phyloP scores from a whole-genome alignment of 1,284 basidiomycete genomes.

The Nidula niveotomentosa region DNA sequence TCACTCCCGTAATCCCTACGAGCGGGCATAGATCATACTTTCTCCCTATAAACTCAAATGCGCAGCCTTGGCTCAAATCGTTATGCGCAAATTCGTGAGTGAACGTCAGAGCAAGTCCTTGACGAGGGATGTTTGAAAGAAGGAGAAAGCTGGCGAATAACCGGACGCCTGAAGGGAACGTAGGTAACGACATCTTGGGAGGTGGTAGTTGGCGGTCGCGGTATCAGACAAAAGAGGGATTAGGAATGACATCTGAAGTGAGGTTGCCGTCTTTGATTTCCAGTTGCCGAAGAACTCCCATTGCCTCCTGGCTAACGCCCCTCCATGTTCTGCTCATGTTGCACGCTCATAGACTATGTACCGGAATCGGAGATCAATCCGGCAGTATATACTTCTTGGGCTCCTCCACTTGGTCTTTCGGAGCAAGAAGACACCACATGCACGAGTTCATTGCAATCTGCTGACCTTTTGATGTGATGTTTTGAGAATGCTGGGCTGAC shows the following conservation, averaged over 20 bases:
- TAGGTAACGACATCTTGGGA: neutral
- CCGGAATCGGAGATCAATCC: too few relatives aligned
- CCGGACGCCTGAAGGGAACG: neutral
- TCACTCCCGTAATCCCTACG: slow-evolving; percentile 2
- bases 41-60: slow-evolving; percentile 18
- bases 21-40: slow-evolving; percentile 22
- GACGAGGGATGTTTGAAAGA: neutral
- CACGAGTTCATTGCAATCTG: too few relatives aligned
- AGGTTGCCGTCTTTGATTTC: neutral
- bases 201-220: neutral
- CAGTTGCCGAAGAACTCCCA: neutral
- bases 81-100: slow-evolving; percentile 12
- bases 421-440: too few relatives aligned
- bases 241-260: neutral
- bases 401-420: too few relatives aligned
- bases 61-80: slow-evolving; percentile 16
- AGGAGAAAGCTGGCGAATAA: neutral
- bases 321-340: too few relatives aligned
- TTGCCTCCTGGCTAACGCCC: neutral
- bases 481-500: too few relatives aligned
- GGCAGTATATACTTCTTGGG: too few relatives aligned
- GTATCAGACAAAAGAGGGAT: neutral
- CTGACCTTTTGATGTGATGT: too few relatives aligned
- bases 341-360: too few relatives aligned
- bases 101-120: slow-evolving; percentile 1